Base-by-base conservation (phyloP, 2,329 filamentous ascomycete species). In the Microdochium paspali region DNA sequence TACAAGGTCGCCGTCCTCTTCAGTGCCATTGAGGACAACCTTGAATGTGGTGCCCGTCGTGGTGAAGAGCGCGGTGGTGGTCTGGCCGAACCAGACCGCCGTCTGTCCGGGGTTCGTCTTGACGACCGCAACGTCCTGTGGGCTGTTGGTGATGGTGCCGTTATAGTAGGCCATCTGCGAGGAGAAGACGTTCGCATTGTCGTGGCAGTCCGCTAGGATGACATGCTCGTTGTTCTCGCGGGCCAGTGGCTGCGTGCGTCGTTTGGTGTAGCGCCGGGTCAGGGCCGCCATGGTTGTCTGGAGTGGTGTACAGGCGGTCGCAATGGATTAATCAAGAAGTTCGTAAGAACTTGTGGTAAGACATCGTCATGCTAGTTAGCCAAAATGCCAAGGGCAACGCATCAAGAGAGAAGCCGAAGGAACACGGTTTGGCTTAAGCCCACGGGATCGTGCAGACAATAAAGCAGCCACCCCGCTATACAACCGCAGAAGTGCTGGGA, bases 121-220 rank as follows among this genome's bases (percentile, higher is more conserved):
- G 7, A 65, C 58, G 12, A 57, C 44, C 20, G 59, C 53, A 15
- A 61, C 54, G 35, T 64, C 63, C 4, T 57, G 30, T 0, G 62
- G 62, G 10, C 32, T 43, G 13, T 24, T 21, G 26, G 51, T 49
- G 4, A 54, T 53, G 2, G 46, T 21, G 15, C 50, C 51, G 2
- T 31, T 23, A 50, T 55, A 65, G 51, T 65, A 66, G 45, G 62
- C 56, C 50, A 61, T 58, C 48, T 65, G 59, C 3, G 62, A 65
- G 10, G 61, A 61, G 5, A 55, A 25, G 2, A 56, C 39, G 49
- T 13, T 49, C 47, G n/a, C 18, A 20, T n/a, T 7, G 28, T 44
- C 24, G 53, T 49, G n/a, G 53, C 62, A 66, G 52, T 66, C 58
- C 42, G 58, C 58, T 15, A 66, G 57, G 20, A 63, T 54, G 45